These are phyloP conservation scores for Neurospora sp. DNA, from an alignment of 495 filamentous ascomycete genomes.

Conservation along the genomic window DNA sequence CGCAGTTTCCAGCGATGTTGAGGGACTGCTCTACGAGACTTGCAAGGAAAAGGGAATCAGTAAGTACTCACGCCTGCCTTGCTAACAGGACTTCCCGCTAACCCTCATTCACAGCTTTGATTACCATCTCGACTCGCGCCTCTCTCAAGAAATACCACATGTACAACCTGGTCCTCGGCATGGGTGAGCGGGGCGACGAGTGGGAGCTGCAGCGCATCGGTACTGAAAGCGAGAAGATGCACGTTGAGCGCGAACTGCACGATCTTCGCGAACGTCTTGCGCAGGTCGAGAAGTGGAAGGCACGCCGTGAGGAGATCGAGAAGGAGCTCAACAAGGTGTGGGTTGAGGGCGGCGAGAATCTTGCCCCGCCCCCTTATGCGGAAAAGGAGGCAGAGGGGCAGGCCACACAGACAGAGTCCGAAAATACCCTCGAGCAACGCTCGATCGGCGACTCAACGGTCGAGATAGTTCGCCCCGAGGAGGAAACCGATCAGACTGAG, in stretches of 20 bases:
- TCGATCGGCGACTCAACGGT: not conserved
- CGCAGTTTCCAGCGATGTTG: conserved; percentile 87
- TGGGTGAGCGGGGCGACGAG: conserved; percentile 52
- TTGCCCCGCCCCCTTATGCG: conserved; percentile 34
- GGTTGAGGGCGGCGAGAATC: conserved; percentile 36
- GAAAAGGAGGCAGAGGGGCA: conserved; percentile 9
- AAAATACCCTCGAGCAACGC: not conserved
- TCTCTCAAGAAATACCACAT: conserved; percentile 92
- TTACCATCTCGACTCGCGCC: conserved; percentile 88
- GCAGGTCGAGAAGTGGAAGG: conserved; percentile 77
- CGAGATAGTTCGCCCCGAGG: not conserved
- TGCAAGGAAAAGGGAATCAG: conserved; percentile 89
- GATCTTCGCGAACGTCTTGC: conserved; percentile 69
- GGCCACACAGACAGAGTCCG: not conserved
- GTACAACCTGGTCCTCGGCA: conserved; percentile 73
- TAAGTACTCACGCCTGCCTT: conserved; percentile 29
- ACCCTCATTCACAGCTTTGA: conserved; percentile 45
- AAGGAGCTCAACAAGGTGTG: conserved; percentile 44
- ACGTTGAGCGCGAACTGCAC: conserved; percentile 78
- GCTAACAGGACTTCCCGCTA: conserved; percentile 11
- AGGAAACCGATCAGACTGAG: not conserved
- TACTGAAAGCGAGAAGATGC: conserved; percentile 80
- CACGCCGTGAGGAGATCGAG: conserved; percentile 64
- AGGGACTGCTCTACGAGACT: conserved; percentile 84
- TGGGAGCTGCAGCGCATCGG: conserved; percentile 93